Percentiles rank a stretch among this genome's conserved stretches.
phyloP scores from a whole-genome alignment of 805 yeast species.

The Candida yuanshanica region DNA sequence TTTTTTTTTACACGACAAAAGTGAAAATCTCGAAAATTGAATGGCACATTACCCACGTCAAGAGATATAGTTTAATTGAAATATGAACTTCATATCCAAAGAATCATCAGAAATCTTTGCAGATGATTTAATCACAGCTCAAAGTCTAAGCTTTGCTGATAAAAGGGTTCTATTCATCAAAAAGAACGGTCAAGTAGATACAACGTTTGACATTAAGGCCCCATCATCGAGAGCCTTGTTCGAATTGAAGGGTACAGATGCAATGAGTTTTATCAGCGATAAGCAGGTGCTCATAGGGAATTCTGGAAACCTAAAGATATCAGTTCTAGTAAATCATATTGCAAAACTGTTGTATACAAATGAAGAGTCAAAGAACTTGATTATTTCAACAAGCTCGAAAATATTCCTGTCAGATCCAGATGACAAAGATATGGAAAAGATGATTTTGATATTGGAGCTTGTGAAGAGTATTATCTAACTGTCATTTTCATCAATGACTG shows the following conservation, averaged over 20 bases:
- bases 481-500: conserved; percentile 66
- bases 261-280: conserved; percentile 40
- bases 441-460: conserved; percentile 13
- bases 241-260: conserved; percentile 3
- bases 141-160: conserved; percentile 30
- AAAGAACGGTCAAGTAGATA: conserved; percentile 34
- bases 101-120: neutral
- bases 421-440: conserved; percentile 10
- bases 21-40: too few species aligned
- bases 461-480: conserved; percentile 12
- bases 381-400: conserved; percentile 23
- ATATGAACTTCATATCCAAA: neutral
- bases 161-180: conserved; percentile 34
- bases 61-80: neutral
- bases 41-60: too few species aligned
- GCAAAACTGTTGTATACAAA: conserved; percentile 17
- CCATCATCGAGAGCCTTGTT: conserved; percentile 16
- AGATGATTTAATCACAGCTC: conserved; percentile 3
- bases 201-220: conserved; percentile 20
- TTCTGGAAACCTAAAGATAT: conserved; percentile 10
- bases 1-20: too few species aligned
- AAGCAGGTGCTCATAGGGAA: conserved; percentile 21
- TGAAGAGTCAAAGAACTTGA: conserved; percentile 14
- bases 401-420: conserved; percentile 9
- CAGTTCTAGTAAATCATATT: conserved; percentile 19